Base-by-base conservation (phyloP, 306 rosid species). In the Begonia loranthoides region DNA sequence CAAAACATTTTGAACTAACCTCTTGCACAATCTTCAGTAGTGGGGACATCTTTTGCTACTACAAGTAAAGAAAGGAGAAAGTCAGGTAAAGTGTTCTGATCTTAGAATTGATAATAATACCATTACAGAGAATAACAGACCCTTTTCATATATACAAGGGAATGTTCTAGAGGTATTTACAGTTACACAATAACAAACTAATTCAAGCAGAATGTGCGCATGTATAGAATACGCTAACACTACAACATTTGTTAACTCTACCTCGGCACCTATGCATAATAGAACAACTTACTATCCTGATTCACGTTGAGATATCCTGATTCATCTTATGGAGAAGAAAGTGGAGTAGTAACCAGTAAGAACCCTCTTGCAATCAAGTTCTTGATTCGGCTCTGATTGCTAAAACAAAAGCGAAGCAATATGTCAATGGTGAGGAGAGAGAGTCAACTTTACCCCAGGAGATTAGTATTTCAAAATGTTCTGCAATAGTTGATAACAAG, bases 191-290 rank as follows among this genome's bases (percentile, higher is more conserved):
- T n/a, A n/a, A n/a, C n/a, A n/a, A n/a, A n/a, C n/a, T n/a, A n/a
- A n/a, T n/a, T n/a, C n/a, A n/a, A n/a, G n/a, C n/a, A n/a, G n/a
- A n/a, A n/a, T n/a, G n/a, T n/a, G n/a, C n/a, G n/a, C n/a, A n/a
- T n/a, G n/a, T n/a, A n/a, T n/a, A n/a, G n/a, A n/a, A n/a, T n/a
- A n/a, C n/a, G n/a, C n/a, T n/a, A n/a, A n/a, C n/a, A 89, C 97
- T 17, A 82, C 95, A 51, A 89, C 90, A 0, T 84, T 79, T 14
- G 87, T 85, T 49, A 75, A 85, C 73, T 81, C 85, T 47, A 71
- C 83, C 54, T 82, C 97, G 66, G 95, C 93, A 19, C 94, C 90
- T 28, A 72, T 89, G 85, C 70, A 55, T 17, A 87, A 76, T 73
- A 72, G 82, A 44, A 71, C 83, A 41, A 81, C 93, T 21, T 57